Base-by-base conservation (phyloP, 2,329 filamentous ascomycete genomes). In the Lasiodiplodia theobromae region DNA sequence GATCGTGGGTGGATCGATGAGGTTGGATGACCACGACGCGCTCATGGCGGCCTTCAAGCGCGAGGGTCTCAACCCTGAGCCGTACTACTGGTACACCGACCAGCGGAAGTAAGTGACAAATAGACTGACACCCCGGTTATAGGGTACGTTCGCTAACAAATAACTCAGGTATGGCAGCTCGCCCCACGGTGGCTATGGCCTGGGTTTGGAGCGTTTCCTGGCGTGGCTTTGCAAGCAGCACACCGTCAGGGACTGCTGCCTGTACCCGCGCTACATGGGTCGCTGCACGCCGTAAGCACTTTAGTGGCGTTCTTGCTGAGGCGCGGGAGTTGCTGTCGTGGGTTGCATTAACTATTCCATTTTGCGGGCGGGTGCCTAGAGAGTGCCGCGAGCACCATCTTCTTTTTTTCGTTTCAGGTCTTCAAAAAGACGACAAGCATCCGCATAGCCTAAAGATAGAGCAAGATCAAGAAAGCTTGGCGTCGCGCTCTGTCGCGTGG, bases 81-180 rank as follows among this genome's bases (percentile, higher is more conserved):
- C 91, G 56, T 98, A 98, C 84, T 98, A 96, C 86, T 99, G 96
- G 96, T 99, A 98, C 84, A 96, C 94, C 38, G 96, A 97, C 83
- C 94, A 97, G 87, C 87, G 94, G 78, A 97, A 96, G 92, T 94
- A 82, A 85, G 91, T 89, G 31, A 21, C 58, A 54, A 18, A 18
- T 5, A 14, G 10, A 25, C 14, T 21, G 21, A 34, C 12, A 60
- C 23, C 10, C 44, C n/a, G 6, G 8, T 21, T 47, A 21, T 11
- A 10, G 40, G 44, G 31, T 34, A 10, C 31, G 8, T 10, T 47
- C 10, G 18, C 44, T 47, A 47, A 47, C 18, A 47, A 47, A 21
- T 21, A 11, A n/a, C 18, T 21, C 71, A 93, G 91, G 81, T 97
- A 98, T 78, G 96, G 96, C 68, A 94, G 92, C 67, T 94, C 92